Evolutionary conservation across 2,329 filamentous ascomycete species (phyloP), one percentile per base, ranked within the genome.

Genomic region (Aureobasidium sp.): DNA sequence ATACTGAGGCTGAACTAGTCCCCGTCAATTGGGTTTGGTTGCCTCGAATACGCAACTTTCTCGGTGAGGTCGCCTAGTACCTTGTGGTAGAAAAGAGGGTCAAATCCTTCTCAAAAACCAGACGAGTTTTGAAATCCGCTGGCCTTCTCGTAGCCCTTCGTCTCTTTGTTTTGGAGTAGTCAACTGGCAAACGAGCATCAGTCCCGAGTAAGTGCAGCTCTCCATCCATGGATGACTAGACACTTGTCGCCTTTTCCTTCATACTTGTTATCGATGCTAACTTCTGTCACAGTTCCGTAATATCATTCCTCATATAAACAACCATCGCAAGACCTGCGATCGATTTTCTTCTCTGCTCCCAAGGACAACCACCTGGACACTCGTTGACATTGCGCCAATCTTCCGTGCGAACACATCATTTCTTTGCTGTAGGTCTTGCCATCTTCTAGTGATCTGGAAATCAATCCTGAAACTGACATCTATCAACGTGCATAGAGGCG

Each of bases 1-100:
- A 55, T 62, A 55, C 50, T 62, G 60, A 62, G 60, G 60, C 60
- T 62, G 50, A 56, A 62, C 51, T 41, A 55, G 60, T 55, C 48
- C 51, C 60, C 48, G 43, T 56, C 41, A 24, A 55, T 39, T 62
- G 50, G 60, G 41, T 46, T 32, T 32, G 60, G 57, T 60, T 60
- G 46, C 57, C 57, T 60, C 46, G 46, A 59, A 60, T 17, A 60
- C 57, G 57, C 57, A 60, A 60, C 57, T 60, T 56, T 29, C 36
- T 57, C 43, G 44, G 55, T 59, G 43, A 59, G 41, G 55, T 34
- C 55, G 55, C 55, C 53, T 51, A 34, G 57, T 60, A 60, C 57
- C 32, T 51, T 50, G 44, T 60, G 34, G 46, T 60, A 60, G 57
- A 60, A 60, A 60, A 37, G 29, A 60, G 41, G 46, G 32, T 51